Percentiles rank a stretch among this genome's conserved stretches.
Conservation (phyloP, 768 basidiomycete genomes). For the Naganishia vishniacii region DNA sequence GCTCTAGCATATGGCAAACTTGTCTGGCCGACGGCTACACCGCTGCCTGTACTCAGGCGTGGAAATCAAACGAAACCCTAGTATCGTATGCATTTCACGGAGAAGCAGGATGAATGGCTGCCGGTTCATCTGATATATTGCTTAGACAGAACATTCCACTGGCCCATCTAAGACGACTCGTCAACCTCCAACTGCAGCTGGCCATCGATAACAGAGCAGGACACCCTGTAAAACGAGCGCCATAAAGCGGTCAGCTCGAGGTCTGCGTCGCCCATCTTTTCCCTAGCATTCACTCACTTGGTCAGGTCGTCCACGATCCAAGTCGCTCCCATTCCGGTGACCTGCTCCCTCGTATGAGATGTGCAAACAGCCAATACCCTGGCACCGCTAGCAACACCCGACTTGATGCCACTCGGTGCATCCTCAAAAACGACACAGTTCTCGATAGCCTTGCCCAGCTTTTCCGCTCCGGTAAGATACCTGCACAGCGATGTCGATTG, state of each 20-base stretch:
- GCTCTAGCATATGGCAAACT: too few relatives aligned
- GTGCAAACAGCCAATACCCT: slow-evolving; percentile 77
- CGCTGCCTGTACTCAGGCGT: too few relatives aligned
- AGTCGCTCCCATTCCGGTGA: slow-evolving; percentile 59
- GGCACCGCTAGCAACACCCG: slow-evolving; percentile 71
- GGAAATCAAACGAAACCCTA: too few relatives aligned
- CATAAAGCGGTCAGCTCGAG: neutral
- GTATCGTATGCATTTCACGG: too few relatives aligned
- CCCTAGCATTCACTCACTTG: slow-evolving; percentile 51
- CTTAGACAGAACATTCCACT: too few relatives aligned
- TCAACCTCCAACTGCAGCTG: slow-evolving; percentile 32
- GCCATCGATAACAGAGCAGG: slow-evolving; percentile 28
- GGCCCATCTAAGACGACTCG: slow-evolving; percentile 20
- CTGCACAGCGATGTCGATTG: neutral
- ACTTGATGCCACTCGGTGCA: slow-evolving; percentile 71
- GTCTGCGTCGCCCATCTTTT: neutral
- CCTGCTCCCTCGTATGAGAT: slow-evolving; percentile 59
- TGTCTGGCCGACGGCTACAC: too few relatives aligned
- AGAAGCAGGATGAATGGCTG: too few relatives aligned
- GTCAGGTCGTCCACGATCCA: slow-evolving; percentile 67
- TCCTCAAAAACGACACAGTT: slow-evolving; percentile 82
- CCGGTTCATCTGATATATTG: too few relatives aligned
- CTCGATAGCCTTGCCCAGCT: slow-evolving; percentile 56
- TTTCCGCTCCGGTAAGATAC: slow-evolving; percentile 69
- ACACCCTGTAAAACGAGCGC: slow-evolving; percentile 27